phyloP scores from a whole-genome alignment of 139 green algal genomes.

The Chloropicon primus region DNA sequence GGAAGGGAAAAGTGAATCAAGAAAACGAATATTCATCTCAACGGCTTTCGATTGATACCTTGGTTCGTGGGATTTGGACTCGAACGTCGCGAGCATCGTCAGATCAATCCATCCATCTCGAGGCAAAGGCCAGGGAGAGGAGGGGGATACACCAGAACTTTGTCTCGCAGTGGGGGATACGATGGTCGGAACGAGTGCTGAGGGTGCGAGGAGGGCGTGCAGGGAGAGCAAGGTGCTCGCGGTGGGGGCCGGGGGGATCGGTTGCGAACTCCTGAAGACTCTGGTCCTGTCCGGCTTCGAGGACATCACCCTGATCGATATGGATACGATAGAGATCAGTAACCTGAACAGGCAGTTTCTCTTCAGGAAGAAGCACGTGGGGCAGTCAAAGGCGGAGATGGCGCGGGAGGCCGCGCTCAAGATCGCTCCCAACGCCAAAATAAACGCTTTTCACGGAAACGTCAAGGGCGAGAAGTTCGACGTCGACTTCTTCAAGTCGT shows the following conservation, averaged over 20 bases:
- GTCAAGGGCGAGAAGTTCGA: constrained; percentile 59
- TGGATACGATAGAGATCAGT: constrained; percentile 97
- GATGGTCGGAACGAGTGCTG: no score
- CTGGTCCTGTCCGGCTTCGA: constrained; percentile 25
- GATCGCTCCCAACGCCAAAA: constrained; percentile 41
- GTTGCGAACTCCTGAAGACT: constrained; percentile 97
- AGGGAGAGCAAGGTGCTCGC: constrained; percentile 50
- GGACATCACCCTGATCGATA: constrained; percentile 64
- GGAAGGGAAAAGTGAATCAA: no score
- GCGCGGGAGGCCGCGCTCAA: constrained; percentile 57
- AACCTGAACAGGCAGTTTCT: constrained; percentile 99
- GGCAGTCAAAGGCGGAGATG: constrained; percentile 78
- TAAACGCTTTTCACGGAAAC: constrained; percentile 66
- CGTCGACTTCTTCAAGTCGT: constrained; percentile 75
- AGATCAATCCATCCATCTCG: no score
- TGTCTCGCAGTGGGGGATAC: no score
- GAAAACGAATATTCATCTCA: no score
- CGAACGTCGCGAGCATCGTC: no score
- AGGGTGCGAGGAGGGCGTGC: background rate
- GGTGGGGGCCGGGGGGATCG: constrained; percentile 93
- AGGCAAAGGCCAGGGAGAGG: no score
- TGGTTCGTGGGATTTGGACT: no score
- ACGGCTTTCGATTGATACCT: no score
- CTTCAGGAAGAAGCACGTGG: constrained; percentile 88
- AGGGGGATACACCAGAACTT: no score